Conservation (phyloP, 805 yeast genomes). For the Pichia cephalocereana region DNA sequence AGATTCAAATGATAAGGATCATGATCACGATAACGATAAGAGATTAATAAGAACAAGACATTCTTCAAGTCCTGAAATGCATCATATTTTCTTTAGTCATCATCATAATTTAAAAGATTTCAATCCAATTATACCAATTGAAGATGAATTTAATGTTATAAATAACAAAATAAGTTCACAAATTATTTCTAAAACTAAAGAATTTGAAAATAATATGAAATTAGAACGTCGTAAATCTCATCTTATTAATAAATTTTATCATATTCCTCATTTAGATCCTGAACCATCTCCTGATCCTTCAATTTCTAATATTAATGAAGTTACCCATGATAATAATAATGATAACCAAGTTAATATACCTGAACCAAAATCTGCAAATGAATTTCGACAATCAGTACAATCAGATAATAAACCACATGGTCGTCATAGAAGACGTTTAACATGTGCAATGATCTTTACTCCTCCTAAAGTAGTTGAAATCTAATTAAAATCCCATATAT, state of each 20-base stretch:
- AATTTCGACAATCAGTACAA: neutral
- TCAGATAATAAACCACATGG: neutral
- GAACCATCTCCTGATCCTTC: neutral
- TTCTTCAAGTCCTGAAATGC: neutral
- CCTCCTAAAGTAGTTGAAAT: constrained; percentile 28
- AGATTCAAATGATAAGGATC: neutral
- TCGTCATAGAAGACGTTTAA: constrained; percentile 34
- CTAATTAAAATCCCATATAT: too few species aligned
- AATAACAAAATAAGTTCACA: constrained; percentile 3
- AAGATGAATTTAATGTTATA: constrained; percentile 6
- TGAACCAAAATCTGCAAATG: neutral
- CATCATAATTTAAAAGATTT: neutral
- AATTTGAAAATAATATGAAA: neutral
- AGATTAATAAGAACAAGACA: neutral
- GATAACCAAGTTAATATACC: too few species aligned
- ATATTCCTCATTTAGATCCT: constrained; percentile 3
- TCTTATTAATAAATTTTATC: neutral
- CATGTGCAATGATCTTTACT: constrained; percentile 39
- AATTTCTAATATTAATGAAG: neutral
- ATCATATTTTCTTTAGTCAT: neutral
- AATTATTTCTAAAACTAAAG: neutral
- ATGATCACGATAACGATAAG: neutral
- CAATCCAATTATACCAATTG: neutral
- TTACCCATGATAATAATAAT: too few species aligned
- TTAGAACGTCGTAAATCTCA: neutral